These are phyloP conservation scores for Phytophthora europaea DNA, from an alignment of 352 stramenopile species.

Conservation along the genomic window DNA sequence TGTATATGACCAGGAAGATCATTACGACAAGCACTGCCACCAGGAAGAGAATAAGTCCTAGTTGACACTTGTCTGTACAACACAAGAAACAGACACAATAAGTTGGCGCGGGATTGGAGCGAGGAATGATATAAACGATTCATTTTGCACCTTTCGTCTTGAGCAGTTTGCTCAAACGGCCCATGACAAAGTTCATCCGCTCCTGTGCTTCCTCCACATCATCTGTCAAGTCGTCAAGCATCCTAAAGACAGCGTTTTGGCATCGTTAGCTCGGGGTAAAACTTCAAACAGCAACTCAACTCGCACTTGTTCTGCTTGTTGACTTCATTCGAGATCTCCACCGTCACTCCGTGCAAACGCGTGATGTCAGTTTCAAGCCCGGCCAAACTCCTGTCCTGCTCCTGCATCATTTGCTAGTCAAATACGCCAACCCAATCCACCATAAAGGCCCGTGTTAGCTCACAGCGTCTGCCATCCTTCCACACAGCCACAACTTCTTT, in stretches of 20 bases:
- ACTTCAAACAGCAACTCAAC: not conserved
- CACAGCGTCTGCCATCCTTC: not conserved
- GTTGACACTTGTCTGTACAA: slow-evolving; percentile 75
- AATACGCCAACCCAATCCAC: not conserved
- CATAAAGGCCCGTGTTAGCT: not conserved
- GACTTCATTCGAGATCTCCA: slow-evolving; percentile 80
- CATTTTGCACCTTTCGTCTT: slow-evolving; percentile 79
- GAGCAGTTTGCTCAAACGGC: slow-evolving; percentile 73
- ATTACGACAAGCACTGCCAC: slow-evolving; percentile 75
- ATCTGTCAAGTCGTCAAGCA: slow-evolving; percentile 78
- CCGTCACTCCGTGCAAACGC: slow-evolving; percentile 69
- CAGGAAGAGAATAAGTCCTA: slow-evolving; percentile 81
- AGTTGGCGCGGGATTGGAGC: not conserved
- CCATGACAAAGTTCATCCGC: slow-evolving; percentile 89
- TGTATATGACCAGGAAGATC: slow-evolving; percentile 89
- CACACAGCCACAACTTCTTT: not conserved
- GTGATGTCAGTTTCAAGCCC: slow-evolving; percentile 65
- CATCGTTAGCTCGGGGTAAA: not conserved
- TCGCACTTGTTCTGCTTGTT: slow-evolving; percentile 79
- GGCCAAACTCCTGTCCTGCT: slow-evolving; percentile 75
- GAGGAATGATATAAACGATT: not conserved
- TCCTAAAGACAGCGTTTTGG: slow-evolving; percentile 41
- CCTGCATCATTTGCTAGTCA: slow-evolving; percentile 68
- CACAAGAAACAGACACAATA: slow-evolving; percentile 1
- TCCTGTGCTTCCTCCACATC: slow-evolving; percentile 83